Evolutionary conservation across 2,329 filamentous ascomycete genomes (phyloP).

Genomic region (Trichoderma breve): DNA sequence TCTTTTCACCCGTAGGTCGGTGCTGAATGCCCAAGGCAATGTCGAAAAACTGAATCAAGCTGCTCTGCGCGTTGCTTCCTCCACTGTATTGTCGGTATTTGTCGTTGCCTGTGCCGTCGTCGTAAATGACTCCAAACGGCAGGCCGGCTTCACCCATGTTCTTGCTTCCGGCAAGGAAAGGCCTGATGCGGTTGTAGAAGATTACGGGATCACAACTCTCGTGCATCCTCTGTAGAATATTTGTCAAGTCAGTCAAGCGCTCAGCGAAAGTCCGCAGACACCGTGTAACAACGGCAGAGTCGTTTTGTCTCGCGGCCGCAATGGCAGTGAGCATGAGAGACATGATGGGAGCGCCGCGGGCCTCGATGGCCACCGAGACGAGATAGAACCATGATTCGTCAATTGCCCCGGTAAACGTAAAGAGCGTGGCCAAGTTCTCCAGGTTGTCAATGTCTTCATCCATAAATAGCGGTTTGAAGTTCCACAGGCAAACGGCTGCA

Average conservation of each 20-base stretch:
- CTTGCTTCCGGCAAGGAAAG: constrained; percentile 92
- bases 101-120: constrained; percentile 67
- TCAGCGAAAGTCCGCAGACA: constrained; percentile 83
- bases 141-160: constrained; percentile 96
- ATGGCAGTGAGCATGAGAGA: constrained; percentile 88
- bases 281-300: constrained; percentile 68
- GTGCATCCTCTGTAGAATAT: constrained; percentile 82
- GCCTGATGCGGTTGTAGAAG: constrained; percentile 95
- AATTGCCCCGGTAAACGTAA: constrained; percentile 88
- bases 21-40: constrained; percentile 87
- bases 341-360: constrained; percentile 81
- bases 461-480: constrained; percentile 88
- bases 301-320: constrained; percentile 67
- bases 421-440: constrained; percentile 82
- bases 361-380: constrained; percentile 92
- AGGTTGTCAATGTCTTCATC: constrained; percentile 79
- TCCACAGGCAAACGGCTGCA: constrained; percentile 89
- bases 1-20: constrained; percentile 77
- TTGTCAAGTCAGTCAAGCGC: constrained; percentile 78
- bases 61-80: constrained; percentile 95
- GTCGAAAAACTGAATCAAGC: constrained; percentile 96
- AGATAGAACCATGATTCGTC: constrained; percentile 99
- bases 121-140: constrained; percentile 82
- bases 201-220: constrained; percentile 92
- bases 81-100: constrained; percentile 83